A percentile compares a stretch with the other conserved stretches of the same genome.
Conservation (phyloP, 495 filamentous ascomycete species). For the Glonium stellatum region DNA sequence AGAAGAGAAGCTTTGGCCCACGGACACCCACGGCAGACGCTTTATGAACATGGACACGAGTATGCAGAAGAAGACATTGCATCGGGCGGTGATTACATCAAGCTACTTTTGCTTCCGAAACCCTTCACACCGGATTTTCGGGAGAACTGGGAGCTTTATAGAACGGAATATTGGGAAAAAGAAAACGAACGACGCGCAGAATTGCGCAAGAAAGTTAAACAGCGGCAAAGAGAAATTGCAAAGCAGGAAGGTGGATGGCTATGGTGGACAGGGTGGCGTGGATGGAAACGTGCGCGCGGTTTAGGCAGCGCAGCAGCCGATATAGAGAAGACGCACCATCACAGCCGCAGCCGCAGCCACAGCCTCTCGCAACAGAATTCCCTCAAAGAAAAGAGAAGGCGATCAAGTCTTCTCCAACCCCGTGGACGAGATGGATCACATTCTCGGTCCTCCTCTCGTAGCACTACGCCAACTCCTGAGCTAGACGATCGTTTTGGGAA, state of each 20-base stretch:
- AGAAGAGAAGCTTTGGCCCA: slow-evolving; percentile 15
- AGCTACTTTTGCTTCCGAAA: slow-evolving; percentile 84
- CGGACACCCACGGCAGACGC: slow-evolving; percentile 10
- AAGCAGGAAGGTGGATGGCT: slow-evolving; percentile 68
- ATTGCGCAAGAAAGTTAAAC: slow-evolving; percentile 59
- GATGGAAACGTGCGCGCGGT: slow-evolving; percentile 38
- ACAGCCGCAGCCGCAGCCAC: slow-evolving; percentile 2
- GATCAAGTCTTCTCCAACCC: slow-evolving; percentile 14
- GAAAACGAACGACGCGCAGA: slow-evolving; percentile 84
- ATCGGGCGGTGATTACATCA: slow-evolving; percentile 82
- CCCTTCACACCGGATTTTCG: slow-evolving; percentile 90
- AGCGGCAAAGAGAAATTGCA: slow-evolving; percentile 57
- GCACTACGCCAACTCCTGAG: slow-evolving; percentile 24
- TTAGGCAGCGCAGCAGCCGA: slow-evolving; percentile 5
- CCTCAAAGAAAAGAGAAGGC: slow-evolving; percentile 12
- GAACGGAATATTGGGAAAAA: slow-evolving; percentile 90
- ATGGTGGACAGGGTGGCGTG: slow-evolving; percentile 68
- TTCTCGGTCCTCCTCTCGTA: slow-evolving; percentile 22
- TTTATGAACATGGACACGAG: slow-evolving; percentile 22
- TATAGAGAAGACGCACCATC: slow-evolving; percentile 17
- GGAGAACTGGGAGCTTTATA: slow-evolving; percentile 94
- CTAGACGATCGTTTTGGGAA: slow-evolving; percentile 17
- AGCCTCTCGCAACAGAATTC: slow-evolving; percentile 10
- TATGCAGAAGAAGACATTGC: slow-evolving; percentile 69
- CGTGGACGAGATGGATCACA: slow-evolving; percentile 19